Evolutionary conservation across 225 moss, liverwort and hornwort genomes (phyloP), one percentile per base, ranked within the genome.

Genomic region (Neckera pumila): DNA sequence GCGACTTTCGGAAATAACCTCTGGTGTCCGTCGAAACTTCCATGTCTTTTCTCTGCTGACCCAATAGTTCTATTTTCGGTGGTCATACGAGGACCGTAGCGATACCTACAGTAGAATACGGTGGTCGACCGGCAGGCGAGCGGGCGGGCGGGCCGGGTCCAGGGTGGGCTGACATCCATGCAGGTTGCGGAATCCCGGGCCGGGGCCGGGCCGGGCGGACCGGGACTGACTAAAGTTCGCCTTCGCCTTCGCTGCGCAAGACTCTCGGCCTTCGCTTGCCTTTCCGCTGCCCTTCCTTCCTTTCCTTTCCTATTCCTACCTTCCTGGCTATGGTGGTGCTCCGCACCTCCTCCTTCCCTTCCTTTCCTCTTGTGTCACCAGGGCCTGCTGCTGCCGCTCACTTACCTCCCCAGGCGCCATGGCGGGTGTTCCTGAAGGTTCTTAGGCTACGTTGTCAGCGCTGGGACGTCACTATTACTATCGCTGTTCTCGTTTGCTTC

Each of bases 21-120:
- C 81, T 17, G 81, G 89, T 90, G 86, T 89, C 90, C 86, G 42
- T 16, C 89, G 92, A 92, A 92, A 51, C 81, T 92, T 92, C 92
- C 26, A 7, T 0, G 49, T 49, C 92, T 64, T 90, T 92, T 89
- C 92, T 3, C 7, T 74, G 92, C 92, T 92, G 92, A 92, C 92
- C 86, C 87, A 21, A 83, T 47, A 14, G 56, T 49, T 81, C 77
- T 57, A 82, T 47, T 76, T 53, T 40, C 60, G 40, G 65, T 66
- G 36, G 42, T 53, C 31, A 65, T 79, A 89, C 83, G 89, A 67
- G 3, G 42, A 49, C 49, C 88, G 84, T 88, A 84, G 7, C 36
- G 0, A 26, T 73, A 81, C 40, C 0, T 1, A 7, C 7, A n/a
- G n/a, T n/a, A n/a, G n/a, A n/a, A n/a, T 81, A 87, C 72, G 65